Percentiles rank a stretch among this genome's conserved stretches.
phyloP scores from a whole-genome alignment of 129 eudicot species.

The Pulicaria dysenterica region DNA sequence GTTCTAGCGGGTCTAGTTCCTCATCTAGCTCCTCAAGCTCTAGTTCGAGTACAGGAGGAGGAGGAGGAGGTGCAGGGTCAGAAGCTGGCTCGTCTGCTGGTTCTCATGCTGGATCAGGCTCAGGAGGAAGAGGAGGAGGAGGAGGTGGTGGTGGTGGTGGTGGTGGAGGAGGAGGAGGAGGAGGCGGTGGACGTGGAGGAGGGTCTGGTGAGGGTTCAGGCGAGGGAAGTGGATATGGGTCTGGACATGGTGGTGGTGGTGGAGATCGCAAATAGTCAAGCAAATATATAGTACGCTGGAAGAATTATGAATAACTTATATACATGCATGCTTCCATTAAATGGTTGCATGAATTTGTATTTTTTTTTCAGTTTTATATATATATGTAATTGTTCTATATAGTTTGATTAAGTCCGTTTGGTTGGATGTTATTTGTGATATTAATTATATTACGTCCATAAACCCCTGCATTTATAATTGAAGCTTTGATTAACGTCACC shows the following conservation, averaged over 20 bases:
- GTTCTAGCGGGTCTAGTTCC: conserved; percentile 34
- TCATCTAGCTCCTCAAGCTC: conserved; percentile 49
- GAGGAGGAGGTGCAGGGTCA: conserved; percentile 48
- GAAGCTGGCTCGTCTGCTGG: conserved; percentile 69
- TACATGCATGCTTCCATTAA: conserved; percentile 14
- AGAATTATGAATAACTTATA: conserved; percentile 14
- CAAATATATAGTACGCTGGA: not conserved
- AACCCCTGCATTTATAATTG: too few species aligned
- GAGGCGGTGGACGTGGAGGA: conserved; percentile 35
- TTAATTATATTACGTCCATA: too few species aligned
- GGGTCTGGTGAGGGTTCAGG: conserved; percentile 50
- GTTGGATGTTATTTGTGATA: too few species aligned
- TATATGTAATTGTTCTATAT: too few species aligned
- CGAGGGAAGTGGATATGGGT: conserved; percentile 63
- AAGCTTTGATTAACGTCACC: too few species aligned
- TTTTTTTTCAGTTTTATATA: too few species aligned
- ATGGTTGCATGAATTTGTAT: not conserved
- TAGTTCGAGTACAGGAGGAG: conserved; percentile 46
- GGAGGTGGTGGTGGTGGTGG: conserved; percentile 21
- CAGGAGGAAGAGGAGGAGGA: conserved; percentile 14
- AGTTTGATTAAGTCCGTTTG: too few species aligned
- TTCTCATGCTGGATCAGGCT: conserved; percentile 55
- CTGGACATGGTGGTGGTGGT: conserved; percentile 65
- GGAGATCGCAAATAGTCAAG: conserved; percentile 40
- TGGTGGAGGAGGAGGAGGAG: conserved; percentile 15